phyloP scores from a whole-genome alignment of 2,329 filamentous ascomycete genomes.

The Trichoderma oligosporum region DNA sequence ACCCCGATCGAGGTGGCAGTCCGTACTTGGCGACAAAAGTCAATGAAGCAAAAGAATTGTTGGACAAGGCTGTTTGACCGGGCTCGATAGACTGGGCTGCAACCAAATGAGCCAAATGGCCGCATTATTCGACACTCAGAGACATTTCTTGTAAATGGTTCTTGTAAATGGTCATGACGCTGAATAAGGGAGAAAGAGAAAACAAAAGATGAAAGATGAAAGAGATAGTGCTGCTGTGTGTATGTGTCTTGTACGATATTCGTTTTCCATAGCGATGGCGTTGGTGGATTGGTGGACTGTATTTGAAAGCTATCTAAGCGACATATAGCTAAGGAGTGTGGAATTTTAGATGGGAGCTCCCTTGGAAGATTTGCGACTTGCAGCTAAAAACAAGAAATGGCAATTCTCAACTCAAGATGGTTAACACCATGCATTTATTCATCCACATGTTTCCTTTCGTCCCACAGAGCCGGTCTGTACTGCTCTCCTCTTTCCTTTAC shows the following conservation, averaged over 20 bases:
- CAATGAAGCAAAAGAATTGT: slow-evolving; percentile 94
- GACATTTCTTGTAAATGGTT: not conserved
- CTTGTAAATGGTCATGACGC: not conserved
- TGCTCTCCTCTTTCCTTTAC: slow-evolving; percentile 20
- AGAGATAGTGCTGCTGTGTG: slow-evolving; percentile 15
- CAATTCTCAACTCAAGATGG: slow-evolving; percentile 21
- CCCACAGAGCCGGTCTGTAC: slow-evolving; percentile 20
- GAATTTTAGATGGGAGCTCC: slow-evolving; percentile 2
- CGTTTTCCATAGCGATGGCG: slow-evolving; percentile 45
- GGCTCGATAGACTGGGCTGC: not conserved
- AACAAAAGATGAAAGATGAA: no score
- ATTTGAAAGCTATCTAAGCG: slow-evolving; percentile 25
- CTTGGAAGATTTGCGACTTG: slow-evolving; percentile 1
- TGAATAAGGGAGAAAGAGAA: no score
- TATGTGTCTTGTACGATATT: slow-evolving; percentile 37
- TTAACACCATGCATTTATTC: slow-evolving; percentile 7
- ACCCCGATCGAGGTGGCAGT: slow-evolving; percentile 94
- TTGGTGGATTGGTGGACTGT: slow-evolving; percentile 29
- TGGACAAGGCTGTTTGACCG: slow-evolving; percentile 63
- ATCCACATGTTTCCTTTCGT: not conserved
- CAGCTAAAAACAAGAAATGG: slow-evolving; percentile 1
- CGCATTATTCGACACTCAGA: not conserved
- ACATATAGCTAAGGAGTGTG: slow-evolving; percentile 10
- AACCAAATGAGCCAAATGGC: not conserved
- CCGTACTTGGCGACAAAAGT: slow-evolving; percentile 96